Evolutionary conservation across 2,329 filamentous ascomycete genomes (phyloP).

Genomic region (Colletotrichum plurivorum): DNA sequence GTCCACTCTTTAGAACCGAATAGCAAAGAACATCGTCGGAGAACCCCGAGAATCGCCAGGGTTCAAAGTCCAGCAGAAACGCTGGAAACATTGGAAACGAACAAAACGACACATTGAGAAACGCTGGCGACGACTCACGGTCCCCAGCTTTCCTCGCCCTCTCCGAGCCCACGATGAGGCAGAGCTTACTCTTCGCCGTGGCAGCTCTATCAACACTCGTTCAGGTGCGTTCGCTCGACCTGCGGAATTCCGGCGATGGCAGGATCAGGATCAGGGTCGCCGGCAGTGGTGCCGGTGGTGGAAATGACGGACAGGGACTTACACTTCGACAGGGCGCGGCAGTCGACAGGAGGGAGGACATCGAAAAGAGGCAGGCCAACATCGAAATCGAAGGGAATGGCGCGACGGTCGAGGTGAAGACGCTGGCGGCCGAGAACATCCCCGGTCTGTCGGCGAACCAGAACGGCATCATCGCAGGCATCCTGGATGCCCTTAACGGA

Average conservation of each 20-base stretch:
- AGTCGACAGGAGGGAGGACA: conserved; percentile 11
- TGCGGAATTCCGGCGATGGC: background rate
- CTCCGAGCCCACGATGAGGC: conserved; percentile 42
- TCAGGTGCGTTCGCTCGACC: conserved; percentile 38
- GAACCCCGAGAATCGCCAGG: too few relatives aligned
- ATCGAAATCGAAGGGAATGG: conserved; percentile 34
- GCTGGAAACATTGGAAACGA: background rate
- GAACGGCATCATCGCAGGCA: conserved; percentile 33
- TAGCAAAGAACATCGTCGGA: background rate
- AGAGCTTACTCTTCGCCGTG: conserved; percentile 39
- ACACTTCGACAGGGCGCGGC: conserved; percentile 36
- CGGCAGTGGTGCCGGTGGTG: background rate
- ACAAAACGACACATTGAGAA: conserved; percentile 8
- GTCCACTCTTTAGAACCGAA: conserved; percentile 33
- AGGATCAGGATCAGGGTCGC: background rate
- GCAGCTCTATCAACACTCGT: conserved; percentile 40
- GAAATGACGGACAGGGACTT: conserved; percentile 3
- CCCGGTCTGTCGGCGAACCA: conserved; percentile 12
- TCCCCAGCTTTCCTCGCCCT: conserved; percentile 28
- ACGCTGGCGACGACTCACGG: conserved; percentile 37
- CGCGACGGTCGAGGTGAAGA: conserved; percentile 27
- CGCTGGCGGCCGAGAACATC: conserved; percentile 23
- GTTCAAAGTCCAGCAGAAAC: background rate
- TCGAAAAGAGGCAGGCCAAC: conserved; percentile 29
- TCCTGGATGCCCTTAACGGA: conserved; percentile 38